Conservation (phyloP, 228 moss, liverwort and hornwort genomes). For the Sphagnum fallax region DNA sequence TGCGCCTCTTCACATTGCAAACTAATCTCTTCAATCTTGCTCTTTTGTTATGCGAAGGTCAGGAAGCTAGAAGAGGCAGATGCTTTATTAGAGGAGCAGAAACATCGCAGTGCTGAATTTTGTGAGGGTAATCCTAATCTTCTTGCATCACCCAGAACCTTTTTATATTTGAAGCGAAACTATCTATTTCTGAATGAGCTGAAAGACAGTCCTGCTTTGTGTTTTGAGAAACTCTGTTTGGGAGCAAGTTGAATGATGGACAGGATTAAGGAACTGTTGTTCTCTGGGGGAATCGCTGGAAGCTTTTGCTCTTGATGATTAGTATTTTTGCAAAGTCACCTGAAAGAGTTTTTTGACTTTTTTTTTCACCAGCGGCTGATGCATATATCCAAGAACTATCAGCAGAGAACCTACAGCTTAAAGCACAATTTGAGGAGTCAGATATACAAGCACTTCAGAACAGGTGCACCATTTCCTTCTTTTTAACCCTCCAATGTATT, state of each 20-base stretch:
- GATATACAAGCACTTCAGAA: slow-evolving; percentile 10
- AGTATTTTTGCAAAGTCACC: neutral
- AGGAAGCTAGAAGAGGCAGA: slow-evolving; percentile 32
- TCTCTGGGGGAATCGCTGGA: neutral
- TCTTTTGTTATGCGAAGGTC: slow-evolving; percentile 1
- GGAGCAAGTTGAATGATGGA: neutral
- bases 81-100: slow-evolving; percentile 39
- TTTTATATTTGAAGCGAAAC: neutral
- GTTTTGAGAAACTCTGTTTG: neutral
- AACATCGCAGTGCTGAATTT: slow-evolving; percentile 26
- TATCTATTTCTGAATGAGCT: neutral
- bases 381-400: slow-evolving; percentile 35
- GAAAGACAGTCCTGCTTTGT: neutral
- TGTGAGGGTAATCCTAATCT: slow-evolving; percentile 11
- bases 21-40: neutral
- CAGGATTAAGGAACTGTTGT: neutral
- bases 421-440: slow-evolving; percentile 18
- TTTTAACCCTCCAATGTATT: neutral
- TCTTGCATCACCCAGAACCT: neutral
- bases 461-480: slow-evolving; percentile 1
- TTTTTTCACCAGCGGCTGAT: slow-evolving; percentile 22
- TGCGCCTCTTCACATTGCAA: no score
- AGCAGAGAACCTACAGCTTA: slow-evolving; percentile 36
- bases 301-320: neutral
- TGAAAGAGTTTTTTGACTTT: neutral